Percentiles rank a stretch among this genome's conserved stretches.
Conservation (phyloP, 768 basidiomycete species). For the Glaciozyma martinii region DNA sequence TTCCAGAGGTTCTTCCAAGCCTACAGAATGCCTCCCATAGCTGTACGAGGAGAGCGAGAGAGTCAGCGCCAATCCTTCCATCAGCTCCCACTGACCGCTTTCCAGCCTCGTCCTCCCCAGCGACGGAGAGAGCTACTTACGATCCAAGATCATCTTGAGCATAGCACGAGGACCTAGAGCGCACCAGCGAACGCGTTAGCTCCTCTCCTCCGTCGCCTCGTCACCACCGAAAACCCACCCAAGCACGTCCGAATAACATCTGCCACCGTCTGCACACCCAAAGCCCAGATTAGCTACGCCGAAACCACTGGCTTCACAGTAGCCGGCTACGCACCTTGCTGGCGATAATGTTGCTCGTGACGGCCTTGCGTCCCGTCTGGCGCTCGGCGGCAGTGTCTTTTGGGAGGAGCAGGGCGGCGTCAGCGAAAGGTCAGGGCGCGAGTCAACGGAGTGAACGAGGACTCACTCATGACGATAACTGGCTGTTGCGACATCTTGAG, state of each 20-base stretch:
- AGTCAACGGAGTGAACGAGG: too few species aligned
- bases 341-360: too few species aligned
- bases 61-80: neutral
- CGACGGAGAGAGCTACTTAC: conserved; percentile 1
- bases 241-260: conserved; percentile 97
- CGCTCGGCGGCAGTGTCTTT: too few species aligned
- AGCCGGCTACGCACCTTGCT: too few species aligned
- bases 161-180: conserved; percentile 74
- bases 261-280: conserved; percentile 67
- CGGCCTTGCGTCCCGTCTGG: too few species aligned
- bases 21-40: conserved; percentile 93
- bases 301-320: too few species aligned
- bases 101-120: too few species aligned
- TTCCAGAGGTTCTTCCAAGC: conserved; percentile 20
- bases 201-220: neutral
- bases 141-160: conserved; percentile 97
- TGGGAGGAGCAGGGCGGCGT: too few species aligned
- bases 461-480: too few species aligned
- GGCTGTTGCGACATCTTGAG: too few species aligned
- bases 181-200: neutral
- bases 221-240: conserved; percentile 37
- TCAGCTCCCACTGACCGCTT: neutral
- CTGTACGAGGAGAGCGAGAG: conserved; percentile 15
- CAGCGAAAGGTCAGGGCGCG: too few species aligned
- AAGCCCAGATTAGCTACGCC: conserved; percentile 1